These are phyloP conservation scores for Clathrospora elynae DNA, from an alignment of 2,329 filamentous ascomycete species.

Conservation along the genomic window DNA sequence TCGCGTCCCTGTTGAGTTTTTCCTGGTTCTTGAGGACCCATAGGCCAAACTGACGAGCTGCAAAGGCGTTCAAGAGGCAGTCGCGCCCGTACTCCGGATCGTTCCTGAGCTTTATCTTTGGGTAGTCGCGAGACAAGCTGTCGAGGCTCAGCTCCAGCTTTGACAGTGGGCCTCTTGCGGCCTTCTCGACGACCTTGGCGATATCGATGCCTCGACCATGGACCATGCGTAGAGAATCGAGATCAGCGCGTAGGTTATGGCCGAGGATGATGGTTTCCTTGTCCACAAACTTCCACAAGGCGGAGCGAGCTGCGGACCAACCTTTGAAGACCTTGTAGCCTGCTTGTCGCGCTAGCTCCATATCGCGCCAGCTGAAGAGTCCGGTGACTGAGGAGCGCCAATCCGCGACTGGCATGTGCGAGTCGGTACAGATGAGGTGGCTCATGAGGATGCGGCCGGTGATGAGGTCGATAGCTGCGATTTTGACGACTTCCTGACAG, in stretches of 20 bases:
- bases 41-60: slow-evolving; percentile 56
- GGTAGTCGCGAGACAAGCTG: slow-evolving; percentile 32
- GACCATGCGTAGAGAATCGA: slow-evolving; percentile 43
- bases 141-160: slow-evolving; percentile 41
- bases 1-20: slow-evolving; percentile 47
- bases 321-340: slow-evolving; percentile 44
- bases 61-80: slow-evolving; percentile 57
- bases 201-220: slow-evolving; percentile 44
- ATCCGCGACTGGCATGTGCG: slow-evolving; percentile 24
- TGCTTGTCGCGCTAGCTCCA: slow-evolving; percentile 32
- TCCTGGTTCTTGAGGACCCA: slow-evolving; percentile 52
- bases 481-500: slow-evolving; percentile 37
- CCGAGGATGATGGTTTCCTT: slow-evolving; percentile 44
- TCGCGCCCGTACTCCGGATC: slow-evolving; percentile 50
- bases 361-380: slow-evolving; percentile 26
- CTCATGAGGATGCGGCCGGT: slow-evolving; percentile 41
- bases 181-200: slow-evolving; percentile 40
- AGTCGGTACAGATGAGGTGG: slow-evolving; percentile 39
- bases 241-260: slow-evolving; percentile 40
- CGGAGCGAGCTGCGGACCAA: slow-evolving; percentile 39
- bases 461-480: slow-evolving; percentile 41
- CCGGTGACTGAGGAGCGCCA: slow-evolving; percentile 38
- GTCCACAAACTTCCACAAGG: slow-evolving; percentile 39
- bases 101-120: slow-evolving; percentile 13
- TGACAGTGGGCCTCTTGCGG: slow-evolving; percentile 39